Evolutionary conservation across 2,329 filamentous ascomycete genomes (phyloP), one percentile per base, ranked within the genome.

Genomic region (Coniochaeta hoffmannii): DNA sequence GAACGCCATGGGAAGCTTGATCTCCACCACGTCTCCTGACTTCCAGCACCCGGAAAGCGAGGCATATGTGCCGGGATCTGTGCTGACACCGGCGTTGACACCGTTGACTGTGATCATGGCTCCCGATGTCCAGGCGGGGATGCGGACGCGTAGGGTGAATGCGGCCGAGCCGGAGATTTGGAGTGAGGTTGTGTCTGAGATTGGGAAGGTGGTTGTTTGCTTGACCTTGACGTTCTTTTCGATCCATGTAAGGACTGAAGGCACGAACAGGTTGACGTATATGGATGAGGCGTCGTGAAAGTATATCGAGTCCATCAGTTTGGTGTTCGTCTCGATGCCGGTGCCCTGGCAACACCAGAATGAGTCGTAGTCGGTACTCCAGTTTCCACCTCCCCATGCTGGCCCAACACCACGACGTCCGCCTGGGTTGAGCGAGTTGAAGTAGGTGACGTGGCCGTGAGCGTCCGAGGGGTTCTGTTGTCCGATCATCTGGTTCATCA

Each of bases 331-430:
- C 66, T 81, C 78, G 1, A 80, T 56, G 0, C 70, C 74, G 0
- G 77, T 79, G 1, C 76, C 77, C 60, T 80, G 75, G 54, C 77
- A 80, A 62, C 77, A 81, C 78, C 78, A 80, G 63, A 79, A 77
- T 0, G 74, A 76, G 51, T 75, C 66, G 59, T 80, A 77, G 58
- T 80, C 76, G 1, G 78, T 80, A 44, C 74, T 77, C 75, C 76
- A 81, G 0, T 76, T 80, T 24, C 78, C 77, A 0, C 78, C 77
- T 8, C 78, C 77, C 78, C 75, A 78, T 0, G 75, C 76, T 22
- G 78, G 77, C 0, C 78, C 78, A 4, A 80, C 67, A 2, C 77
- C 78, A 1, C 77, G 71, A 0, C 64, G 65, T 0, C 73, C 75
- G 6, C 78, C 76, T 0, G 78, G 68, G 38, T 74, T 76, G 0